phyloP scores from a whole-genome alignment of 257 asterid species.

The Solanum chmielewskii region DNA sequence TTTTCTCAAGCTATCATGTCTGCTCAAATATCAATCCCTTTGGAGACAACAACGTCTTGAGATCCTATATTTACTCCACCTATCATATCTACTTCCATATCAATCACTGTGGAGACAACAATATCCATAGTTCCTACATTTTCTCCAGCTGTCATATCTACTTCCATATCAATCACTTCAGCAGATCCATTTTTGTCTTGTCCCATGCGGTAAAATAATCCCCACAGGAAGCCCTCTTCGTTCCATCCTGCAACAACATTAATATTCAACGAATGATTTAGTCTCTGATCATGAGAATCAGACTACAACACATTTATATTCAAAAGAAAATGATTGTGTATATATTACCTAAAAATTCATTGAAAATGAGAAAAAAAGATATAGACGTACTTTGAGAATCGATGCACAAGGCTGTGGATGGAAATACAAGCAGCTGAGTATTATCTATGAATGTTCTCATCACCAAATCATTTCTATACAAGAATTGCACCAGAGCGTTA shows the following conservation, averaged over 20 bases:
- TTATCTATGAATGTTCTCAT: slow-evolving; percentile 36
- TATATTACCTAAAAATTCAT: not conserved
- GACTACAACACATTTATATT: not conserved
- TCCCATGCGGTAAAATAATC: slow-evolving; percentile 19
- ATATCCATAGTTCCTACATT: slow-evolving; percentile 27
- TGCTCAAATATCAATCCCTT: slow-evolving; percentile 28
- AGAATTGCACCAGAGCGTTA: slow-evolving; percentile 23
- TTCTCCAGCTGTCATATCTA: slow-evolving; percentile 43
- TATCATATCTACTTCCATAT: not conserved
- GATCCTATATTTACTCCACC: not conserved
- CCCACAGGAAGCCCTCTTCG: slow-evolving; percentile 52
- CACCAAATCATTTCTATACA: slow-evolving; percentile 21
- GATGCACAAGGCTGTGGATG: slow-evolving; percentile 32
- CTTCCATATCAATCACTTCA: slow-evolving; percentile 31
- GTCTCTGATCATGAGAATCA: not conserved
- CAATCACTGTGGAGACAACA: slow-evolving; percentile 4
- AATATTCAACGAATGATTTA: too few relatives aligned
- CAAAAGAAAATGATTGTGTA: too few relatives aligned
- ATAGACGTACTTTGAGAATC: slow-evolving; percentile 28
- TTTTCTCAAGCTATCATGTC: slow-evolving; percentile 38
- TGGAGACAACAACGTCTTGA: not conserved
- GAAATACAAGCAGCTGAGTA: slow-evolving; percentile 46
- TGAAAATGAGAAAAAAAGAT: not conserved
- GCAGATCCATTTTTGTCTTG: not conserved
- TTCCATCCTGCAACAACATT: slow-evolving; percentile 31